Base-by-base conservation (phyloP, 257 asterid species). In the Cordia subcordata region DNA sequence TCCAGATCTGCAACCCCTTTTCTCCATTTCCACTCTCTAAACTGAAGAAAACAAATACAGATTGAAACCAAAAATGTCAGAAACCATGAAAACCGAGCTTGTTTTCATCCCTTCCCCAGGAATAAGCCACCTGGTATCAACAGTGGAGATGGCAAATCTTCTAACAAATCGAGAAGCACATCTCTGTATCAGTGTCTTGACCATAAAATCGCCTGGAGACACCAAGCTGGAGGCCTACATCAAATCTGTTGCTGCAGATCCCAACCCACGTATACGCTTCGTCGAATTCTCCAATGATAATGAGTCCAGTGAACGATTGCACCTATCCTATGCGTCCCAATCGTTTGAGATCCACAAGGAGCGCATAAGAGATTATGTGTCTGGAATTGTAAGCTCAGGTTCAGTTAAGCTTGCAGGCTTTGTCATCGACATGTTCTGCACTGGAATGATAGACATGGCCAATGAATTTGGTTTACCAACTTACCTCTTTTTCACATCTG, bases 21-120 rank as follows among this genome's bases (percentile, higher is more conserved):
- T 32, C 1, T 16, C 14, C 0, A 0, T 19, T 10, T 1, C 35
- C 16, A 11, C 11, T 17, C 10, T 47, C 22, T 40, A 38, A 50
- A 50, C 19, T 37, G 38, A n/a, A 3, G 11, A 16, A 5, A 10
- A 49, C 8, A 55, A 15, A 21, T 20, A 4, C 14, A 18, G 15
- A 53, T 17, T 23, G 17, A 13, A 49, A 5, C 44, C 44, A 39
- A 39, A 19, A 19, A 64, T 20, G 22, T 46, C 42, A 37, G 60
- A 11, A 47, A 64, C 49, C 57, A 54, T 58, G 67, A 69, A 61
- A 54, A 23, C 40, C 33, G 71, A 68, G 39, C 42, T 75, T n/a
- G 55, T 70, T 49, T 73, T 73, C 68, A 45, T 68, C 40, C 65
- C 78, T 35, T 61, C 68, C 0, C 74, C 78, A 1, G 71, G 71